Evolutionary conservation across 2,329 filamentous ascomycete species (phyloP), one percentile per base, ranked within the genome.

Genomic region (Alternaria panax): DNA sequence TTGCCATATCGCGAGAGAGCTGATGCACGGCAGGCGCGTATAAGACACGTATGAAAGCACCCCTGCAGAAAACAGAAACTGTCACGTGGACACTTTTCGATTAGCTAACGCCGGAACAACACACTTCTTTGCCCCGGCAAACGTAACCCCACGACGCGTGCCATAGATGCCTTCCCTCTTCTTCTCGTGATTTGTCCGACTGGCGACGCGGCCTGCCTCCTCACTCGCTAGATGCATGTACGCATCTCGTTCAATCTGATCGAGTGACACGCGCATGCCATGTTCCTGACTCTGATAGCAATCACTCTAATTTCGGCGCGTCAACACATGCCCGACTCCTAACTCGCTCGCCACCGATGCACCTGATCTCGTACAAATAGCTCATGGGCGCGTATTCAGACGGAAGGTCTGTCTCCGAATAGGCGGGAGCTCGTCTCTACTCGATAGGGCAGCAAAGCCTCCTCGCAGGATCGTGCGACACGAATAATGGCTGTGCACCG

Each of bases 91-190:
- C 14, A 1, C 5, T 54, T 59, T 59, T 55, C 59, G 55, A 61
- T 54, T 52, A 32, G 24, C 51, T 62, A 62, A 46, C 47, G 56
- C 51, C 42, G 51, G 51, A 59, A 45, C n/a, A 36, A 40, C 51
- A 20, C 42, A 22, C 32, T 30, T 20, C 45, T 12, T 20, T 28
- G 36, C n/a, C n/a, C 56, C 51, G 51, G 22, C 6, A 59, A 62
- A 62, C 51, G 47, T 62, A 55, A 59, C 51, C 36, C 41, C 28
- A 46, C 36, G 53, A 48, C 38, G 32, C 42, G 47, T 36, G 28
- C 59, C 59, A 48, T 55, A 28, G 46, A 43, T 52, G 50, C 46
- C 50, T 46, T 45, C 38, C n/a, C 36, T 32, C 51, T 18, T 30
- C 57, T 40, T 40, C 51, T 51, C 25, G n/a, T 43, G 46, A 46